Percentiles rank a stretch among this genome's conserved stretches.
These are phyloP conservation scores for Davidsoniella neocaledoniae DNA, from an alignment of 2,329 filamentous ascomycete genomes.

Conservation along the genomic window DNA sequence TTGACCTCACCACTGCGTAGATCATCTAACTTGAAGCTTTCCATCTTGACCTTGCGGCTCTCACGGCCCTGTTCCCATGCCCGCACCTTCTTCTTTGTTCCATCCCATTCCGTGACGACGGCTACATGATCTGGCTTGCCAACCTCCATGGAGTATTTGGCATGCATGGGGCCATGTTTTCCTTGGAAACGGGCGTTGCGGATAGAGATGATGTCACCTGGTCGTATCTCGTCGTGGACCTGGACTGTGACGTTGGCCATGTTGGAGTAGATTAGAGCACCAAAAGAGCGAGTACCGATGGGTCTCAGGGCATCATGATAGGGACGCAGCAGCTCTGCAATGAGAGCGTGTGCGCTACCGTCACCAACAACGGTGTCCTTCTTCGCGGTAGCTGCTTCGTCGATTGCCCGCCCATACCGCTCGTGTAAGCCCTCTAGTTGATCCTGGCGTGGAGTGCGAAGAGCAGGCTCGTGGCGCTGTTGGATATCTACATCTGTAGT, in stretches of 20 bases:
- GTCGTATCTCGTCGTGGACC: slow-evolving; percentile 80
- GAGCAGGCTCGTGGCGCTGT: slow-evolving; percentile 75
- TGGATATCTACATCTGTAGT: slow-evolving; percentile 57
- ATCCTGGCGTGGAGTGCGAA: slow-evolving; percentile 69
- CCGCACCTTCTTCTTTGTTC: slow-evolving; percentile 91
- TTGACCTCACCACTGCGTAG: slow-evolving; percentile 85
- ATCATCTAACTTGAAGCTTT: slow-evolving; percentile 90
- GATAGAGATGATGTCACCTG: slow-evolving; percentile 83
- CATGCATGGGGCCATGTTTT: slow-evolving; percentile 87
- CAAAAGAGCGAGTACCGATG: slow-evolving; percentile 77
- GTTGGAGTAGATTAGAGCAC: slow-evolving; percentile 85
- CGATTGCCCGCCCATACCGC: slow-evolving; percentile 63
- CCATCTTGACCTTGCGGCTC: slow-evolving; percentile 80
- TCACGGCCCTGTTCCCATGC: slow-evolving; percentile 93
- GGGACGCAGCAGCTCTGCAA: slow-evolving; percentile 63
- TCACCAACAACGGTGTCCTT: slow-evolving; percentile 73
- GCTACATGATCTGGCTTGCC: slow-evolving; percentile 81
- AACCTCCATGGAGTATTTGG: slow-evolving; percentile 79
- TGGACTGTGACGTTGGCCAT: slow-evolving; percentile 84
- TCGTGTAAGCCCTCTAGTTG: slow-evolving; percentile 79
- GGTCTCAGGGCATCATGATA: slow-evolving; percentile 60
- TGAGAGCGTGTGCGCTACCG: slow-evolving; percentile 59
- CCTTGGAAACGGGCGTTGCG: slow-evolving; percentile 91
- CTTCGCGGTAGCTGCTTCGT: slow-evolving; percentile 49
- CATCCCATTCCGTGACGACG: slow-evolving; percentile 91